Percentiles rank a stretch among this genome's conserved stretches.
phyloP scores from a whole-genome alignment of 768 basidiomycete genomes.

The Hydnum rufescens region DNA sequence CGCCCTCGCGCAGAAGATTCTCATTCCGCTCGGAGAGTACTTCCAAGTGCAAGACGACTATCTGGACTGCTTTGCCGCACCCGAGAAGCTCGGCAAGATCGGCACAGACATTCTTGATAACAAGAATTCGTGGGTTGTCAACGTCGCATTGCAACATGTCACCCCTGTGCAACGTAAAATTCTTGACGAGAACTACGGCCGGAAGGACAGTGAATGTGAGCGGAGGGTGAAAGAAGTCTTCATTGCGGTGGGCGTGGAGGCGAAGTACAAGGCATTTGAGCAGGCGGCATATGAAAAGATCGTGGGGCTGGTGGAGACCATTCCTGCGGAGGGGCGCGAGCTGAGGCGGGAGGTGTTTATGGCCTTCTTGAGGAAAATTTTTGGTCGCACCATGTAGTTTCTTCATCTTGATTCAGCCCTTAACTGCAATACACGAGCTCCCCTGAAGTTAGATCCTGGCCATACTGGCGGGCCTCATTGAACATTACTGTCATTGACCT shows the following conservation, averaged over 20 bases:
- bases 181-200: constrained; percentile 40
- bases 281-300: constrained; percentile 46
- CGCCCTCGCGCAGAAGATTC: constrained; percentile 54
- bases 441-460: too few relatives aligned
- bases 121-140: constrained; percentile 96
- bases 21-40: constrained; percentile 86
- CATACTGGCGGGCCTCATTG: too few relatives aligned
- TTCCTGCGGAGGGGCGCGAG: constrained; percentile 31
- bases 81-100: constrained; percentile 86
- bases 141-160: constrained; percentile 45
- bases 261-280: constrained; percentile 62
- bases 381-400: not conserved
- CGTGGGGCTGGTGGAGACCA: constrained; percentile 44
- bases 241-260: constrained; percentile 45
- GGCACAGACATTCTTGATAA: constrained; percentile 97
- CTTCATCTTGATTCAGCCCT: not conserved
- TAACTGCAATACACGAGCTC: too few relatives aligned
- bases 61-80: constrained; percentile 76
- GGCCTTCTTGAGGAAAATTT: constrained; percentile 1
- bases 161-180: constrained; percentile 24
- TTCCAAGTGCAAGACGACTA: constrained; percentile 98
- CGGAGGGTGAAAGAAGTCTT: constrained; percentile 49
- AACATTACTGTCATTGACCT: too few relatives aligned
- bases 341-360: not conserved
- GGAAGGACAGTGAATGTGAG: constrained; percentile 35